phyloP scores from a whole-genome alignment of 164 flowering plant species.

The Chimonanthus praecox region DNA sequence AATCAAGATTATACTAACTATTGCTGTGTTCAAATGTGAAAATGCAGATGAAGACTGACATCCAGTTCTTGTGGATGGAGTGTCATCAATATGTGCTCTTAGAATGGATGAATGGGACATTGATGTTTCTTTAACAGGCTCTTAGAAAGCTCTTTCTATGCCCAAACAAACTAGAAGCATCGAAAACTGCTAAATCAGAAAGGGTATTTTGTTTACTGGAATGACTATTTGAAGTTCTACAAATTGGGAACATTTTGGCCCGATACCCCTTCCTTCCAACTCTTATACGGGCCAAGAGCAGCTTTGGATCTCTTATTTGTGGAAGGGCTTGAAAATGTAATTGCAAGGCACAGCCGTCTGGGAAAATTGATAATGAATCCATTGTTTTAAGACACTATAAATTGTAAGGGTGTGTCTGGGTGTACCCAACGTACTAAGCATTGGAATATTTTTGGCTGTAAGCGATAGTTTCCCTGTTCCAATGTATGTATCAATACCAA shows the following conservation, averaged over 20 bases:
- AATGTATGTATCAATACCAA: background rate
- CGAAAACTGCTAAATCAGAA: conserved; percentile 78
- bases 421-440: background rate
- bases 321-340: conserved; percentile 95
- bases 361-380: conserved; percentile 79
- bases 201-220: conserved; percentile 95
- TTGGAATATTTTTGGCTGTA: background rate
- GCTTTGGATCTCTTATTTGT: conserved; percentile 90
- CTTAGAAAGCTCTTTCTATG: conserved; percentile 96
- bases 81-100: conserved; percentile 93
- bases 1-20: background rate
- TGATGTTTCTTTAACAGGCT: conserved; percentile 94
- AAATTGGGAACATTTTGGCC: conserved; percentile 94
- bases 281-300: conserved; percentile 82
- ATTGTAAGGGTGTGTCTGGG: background rate
- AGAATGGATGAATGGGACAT: conserved; percentile 99
- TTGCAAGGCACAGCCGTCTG: conserved; percentile 77
- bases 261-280: conserved; percentile 96
- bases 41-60: conserved; percentile 73
- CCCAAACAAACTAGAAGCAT: conserved; percentile 54
- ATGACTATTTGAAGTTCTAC: conserved; percentile 89
- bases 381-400: background rate
- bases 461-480: background rate
- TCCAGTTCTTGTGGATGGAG: conserved; percentile 97
- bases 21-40: background rate